Base-by-base conservation (phyloP, 2,329 filamentous ascomycete species). In the Lachnellula subtilissima region DNA sequence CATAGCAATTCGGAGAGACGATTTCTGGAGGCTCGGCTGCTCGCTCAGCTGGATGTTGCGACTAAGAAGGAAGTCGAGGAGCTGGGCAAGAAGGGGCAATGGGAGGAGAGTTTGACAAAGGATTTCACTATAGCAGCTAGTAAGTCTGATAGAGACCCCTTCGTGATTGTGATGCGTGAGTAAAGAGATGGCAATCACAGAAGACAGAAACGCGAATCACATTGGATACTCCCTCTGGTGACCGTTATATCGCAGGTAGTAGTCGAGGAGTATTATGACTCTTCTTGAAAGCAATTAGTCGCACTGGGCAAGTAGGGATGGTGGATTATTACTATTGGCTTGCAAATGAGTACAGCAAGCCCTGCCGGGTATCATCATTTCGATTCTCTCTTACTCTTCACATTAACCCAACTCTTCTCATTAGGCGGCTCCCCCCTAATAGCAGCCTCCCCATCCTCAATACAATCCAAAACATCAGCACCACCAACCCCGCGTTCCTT, bases 1-100 rank as follows among this genome's bases (percentile, higher is more conserved):
- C 94, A 99, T 71, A 93, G 88, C 65, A 97, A 97, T 72, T 94
- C 89, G 0, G 94, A 99, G 76, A 78, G 94, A 37, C 86, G 84
- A 0, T 99, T 93, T 69, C 73, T 99, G 65, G 80, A 80, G 56
- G 79, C 19, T 19, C 17, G 12, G 9, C 11, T 45, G n/a, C 12
- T 12, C 17, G 19, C 2, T 45, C 42, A 45, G 22, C 42, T 45
- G 17, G 7, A 45, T 25, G 12, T 1, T 14, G 22, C 42, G 5
- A 74, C 78, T 56, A 74, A 75, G 56, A 61, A 67, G 37, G 65
- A 61, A 5, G 67, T 70, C 40, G 63, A 71, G 25, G 43, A 50
- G 19, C 19, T 14, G 37, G 46, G 17, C 37, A 48, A 52, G 36
- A 49, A 22, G 28, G 32, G 50, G 22, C 17, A 17, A 12, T 69